Evolutionary conservation across 352 stramenopile species (phyloP).

Genomic region (Phytophthora boehmeriae): DNA sequence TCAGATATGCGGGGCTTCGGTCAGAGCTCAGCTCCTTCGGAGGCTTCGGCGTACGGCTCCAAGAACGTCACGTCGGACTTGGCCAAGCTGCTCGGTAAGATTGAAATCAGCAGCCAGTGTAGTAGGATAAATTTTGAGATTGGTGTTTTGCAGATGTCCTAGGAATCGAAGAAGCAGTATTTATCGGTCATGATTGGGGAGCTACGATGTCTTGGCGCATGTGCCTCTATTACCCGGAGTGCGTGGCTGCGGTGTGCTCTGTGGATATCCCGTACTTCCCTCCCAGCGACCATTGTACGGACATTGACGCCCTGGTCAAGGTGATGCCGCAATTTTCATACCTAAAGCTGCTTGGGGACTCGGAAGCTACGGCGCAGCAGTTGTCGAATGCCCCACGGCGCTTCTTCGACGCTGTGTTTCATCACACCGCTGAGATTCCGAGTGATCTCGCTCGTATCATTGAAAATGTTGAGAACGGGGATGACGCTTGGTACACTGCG

Average conservation of each 20-base stretch:
- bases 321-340: conserved; percentile 53
- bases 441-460: conserved; percentile 8
- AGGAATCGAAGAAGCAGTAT: conserved; percentile 40
- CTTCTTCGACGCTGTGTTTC: conserved; percentile 45
- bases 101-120: too few relatives aligned
- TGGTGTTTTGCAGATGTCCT: conserved; percentile 4
- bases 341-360: conserved; percentile 48
- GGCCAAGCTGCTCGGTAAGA: conserved; percentile 41
- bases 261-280: conserved; percentile 64
- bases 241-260: conserved; percentile 44
- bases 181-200: conserved; percentile 70
- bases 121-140: neutral
- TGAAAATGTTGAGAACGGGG: conserved; percentile 21
- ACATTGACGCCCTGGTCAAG: conserved; percentile 38
- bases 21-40: conserved; percentile 41
- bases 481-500: conserved; percentile 23
- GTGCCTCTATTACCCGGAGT: conserved; percentile 56
- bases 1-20: conserved; percentile 59
- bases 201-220: conserved; percentile 59
- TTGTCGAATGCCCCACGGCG: conserved; percentile 29
- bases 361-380: conserved; percentile 23
- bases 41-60: conserved; percentile 38
- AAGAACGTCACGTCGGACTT: conserved; percentile 53
- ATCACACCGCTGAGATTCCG: conserved; percentile 25
- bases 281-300: conserved; percentile 33